Evolutionary conservation across 306 rosid genomes (phyloP), one percentile per base, ranked within the genome.

Genomic region (Pyrus pyrifolia): DNA sequence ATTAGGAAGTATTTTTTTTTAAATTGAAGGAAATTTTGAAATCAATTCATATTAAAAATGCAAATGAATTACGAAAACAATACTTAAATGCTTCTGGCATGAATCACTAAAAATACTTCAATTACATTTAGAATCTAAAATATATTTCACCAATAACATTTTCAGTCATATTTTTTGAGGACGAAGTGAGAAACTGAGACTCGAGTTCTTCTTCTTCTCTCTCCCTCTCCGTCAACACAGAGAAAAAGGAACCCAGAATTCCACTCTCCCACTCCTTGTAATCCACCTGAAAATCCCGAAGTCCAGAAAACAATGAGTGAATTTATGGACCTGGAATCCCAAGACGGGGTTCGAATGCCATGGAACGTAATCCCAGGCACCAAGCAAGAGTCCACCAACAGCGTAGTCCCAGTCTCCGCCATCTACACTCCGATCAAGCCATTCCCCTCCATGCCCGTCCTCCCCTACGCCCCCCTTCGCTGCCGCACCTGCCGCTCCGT

Each of bases 301-400:
- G 4, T 25, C 6, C 18, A 11, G 30, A 25, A 29, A 25, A 45
- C 61, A 71, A 93, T 92, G 99, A 86, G 93, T 73, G 99, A 95
- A 82, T 95, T 95, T 84, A 59, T 86, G 1, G 97, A 95, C 83
- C 89, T 95, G 8, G 99, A 95, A 72, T 67, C 90, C 42, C 99
- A 92, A 46, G 99, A 95, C 84, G 98, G 99, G 40, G 98, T 95
- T 2, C 97, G 99, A 7, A 95, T 95, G 99, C 92, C 99, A 3
- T 95, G 99, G 99, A 95, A 95, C 81, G 99, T 95, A 21, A 80
- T 95, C 45, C 99, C 99, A 0, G 99, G 99, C 18, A 91, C 97
- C 0, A 92, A 87, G 84, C 96, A 89, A 72, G 98, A 92, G 71
- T 76, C 96, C 4, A 53, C 73, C 11, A 84, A 81, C 87, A 85